Evolutionary conservation across 805 yeast genomes (phyloP), one percentile per base, ranked within the genome.

Genomic region (Teunomyces atbi): DNA sequence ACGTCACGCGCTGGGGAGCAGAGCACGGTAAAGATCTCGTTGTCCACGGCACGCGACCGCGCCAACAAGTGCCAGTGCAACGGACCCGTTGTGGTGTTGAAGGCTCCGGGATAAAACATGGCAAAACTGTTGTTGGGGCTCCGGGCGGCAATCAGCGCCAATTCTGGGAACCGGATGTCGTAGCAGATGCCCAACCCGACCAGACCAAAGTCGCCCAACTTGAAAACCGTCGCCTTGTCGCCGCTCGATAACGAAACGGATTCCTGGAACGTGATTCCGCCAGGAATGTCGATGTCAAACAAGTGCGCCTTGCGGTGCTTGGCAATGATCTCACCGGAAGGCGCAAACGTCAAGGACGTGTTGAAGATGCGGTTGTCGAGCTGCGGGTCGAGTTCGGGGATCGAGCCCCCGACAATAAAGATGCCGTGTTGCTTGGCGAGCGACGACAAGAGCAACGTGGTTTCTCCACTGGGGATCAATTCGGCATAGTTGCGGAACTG

Each of bases 201-300:
- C 45, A 73, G 78, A 33, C 90, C 90, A 58, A 70, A 77, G 18
- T 79, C 84, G 1, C 79, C 81, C 38, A 86, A 59, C 44, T 81
- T 80, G 55, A 84, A 78, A 5, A 89, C 85, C 1, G 99, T 89
- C 34, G 95, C 85, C 60, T 84, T 84, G 55, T 78, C 73, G 19
- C 97, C 98, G 8, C 89, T 89, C 7, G 85, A 77, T 49, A 94
- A 73, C 2, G 88, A 79, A 21, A 74, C 74, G 39, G 89, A 82
- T 63, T 92, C 99, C 61, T 85, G 82, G 73, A 92, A 92, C 10
- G 90, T 80, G 61, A 94, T 90, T 43, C 92, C 91, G 40, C 85
- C 84, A 1, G 97, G 97, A 45, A 92, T 89, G 53, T 89, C 94
- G 47, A 92, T 88, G 61, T 92, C 98, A 59, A 92, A 92, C 51